Base-by-base conservation (phyloP, 371 early-diverging fungal genomes). In the Rhizopus delemar region DNA sequence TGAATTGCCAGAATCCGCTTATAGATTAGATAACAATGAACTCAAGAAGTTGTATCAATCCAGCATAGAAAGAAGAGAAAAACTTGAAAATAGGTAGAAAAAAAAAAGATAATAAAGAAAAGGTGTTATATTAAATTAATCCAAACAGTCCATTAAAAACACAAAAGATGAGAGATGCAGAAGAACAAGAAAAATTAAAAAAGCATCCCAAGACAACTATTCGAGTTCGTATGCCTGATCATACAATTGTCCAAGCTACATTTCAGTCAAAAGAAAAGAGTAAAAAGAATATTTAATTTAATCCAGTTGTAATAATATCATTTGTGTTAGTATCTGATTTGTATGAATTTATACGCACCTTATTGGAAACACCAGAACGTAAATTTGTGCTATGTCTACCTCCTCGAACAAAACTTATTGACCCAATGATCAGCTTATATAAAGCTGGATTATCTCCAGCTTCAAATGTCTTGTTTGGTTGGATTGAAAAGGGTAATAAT, bases 401-500 rank as follows among this genome's bases (percentile, higher is more conserved):
- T 12, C 81, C 81, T 29, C 62, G 81, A 31, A 72, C 69, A 9
- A 77, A 77, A 34, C 57, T 80, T 15, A 56, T 62, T 3, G 78
- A 73, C n/a, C 69, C 74, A 9, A 41, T 53, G n/a, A 36, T 70
- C 16, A 72, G 70, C 3, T 35, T 80, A 41, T 77, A 61, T 57
- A 80, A 77, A 41, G 78, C 78, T 29, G 74, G 74, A 0, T 62
- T 80, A 34, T 68, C 81, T 11, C 81, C 81, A 16, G 77, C 77
- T 3, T 77, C 77, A 5, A 77, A 77, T 54, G 68, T 80, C 0
- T 74, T 69, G 15, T 77, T 80, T 69, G 74, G 68, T 7, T 77
- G 77, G 73, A 67, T 78, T 51, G 77, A 77, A 29, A 67, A 66
- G 15, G 67, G 62, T 36, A 49, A 59, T 12, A 53, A 59, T 53